Base-by-base conservation (phyloP, 169 alveolate genomes). In the Plasmodium reichenowi region DNA sequence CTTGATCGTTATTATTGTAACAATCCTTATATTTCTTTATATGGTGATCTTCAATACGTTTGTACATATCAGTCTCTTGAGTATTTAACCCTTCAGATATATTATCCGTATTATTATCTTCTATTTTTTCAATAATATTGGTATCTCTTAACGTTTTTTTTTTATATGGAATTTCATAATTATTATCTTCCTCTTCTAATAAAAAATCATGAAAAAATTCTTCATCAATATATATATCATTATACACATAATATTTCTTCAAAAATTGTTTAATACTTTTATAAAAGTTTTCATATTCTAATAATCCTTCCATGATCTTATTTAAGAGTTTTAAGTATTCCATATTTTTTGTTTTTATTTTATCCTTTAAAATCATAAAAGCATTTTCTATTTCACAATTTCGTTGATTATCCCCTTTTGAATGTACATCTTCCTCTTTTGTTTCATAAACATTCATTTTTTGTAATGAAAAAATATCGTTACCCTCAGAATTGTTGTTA, bases 271-370 rank as follows among this genome's bases (percentile, higher is more conserved):
- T 45, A 7, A 52, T 60, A 45, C 47, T 58, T 5, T 45, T 74
- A 52, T 60, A 54, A 74, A 74, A 74, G 54, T 62, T 66, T 38
- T 62, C 88, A 74, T 74, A 24, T 43, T 74, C 12, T 54, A 74
- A 66, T 66, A 74, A 74, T 15, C 74, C 26, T 62, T 74, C 88
- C 88, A 74, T 74, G 38, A 74, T 43, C 45, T 54, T 59, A 74
- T 74, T 74, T 74, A 74, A 72, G 45, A 74, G 88, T 52, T 60
- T 50, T 38, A 74, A 60, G 54, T 43, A 60, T 9, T 62, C 64
- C 17, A 60, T 7, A 72, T 71, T 70, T 24, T 48, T 70, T 45
- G 50, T 52, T 60, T 58, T 47, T 71, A 58, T 15, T 66, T 72
- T 56, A 20, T 66, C 72, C 12, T 52, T 50, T 48, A 58, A 20